phyloP scores from a whole-genome alignment of 495 filamentous ascomycete species.

The Penicillium goetzii region DNA sequence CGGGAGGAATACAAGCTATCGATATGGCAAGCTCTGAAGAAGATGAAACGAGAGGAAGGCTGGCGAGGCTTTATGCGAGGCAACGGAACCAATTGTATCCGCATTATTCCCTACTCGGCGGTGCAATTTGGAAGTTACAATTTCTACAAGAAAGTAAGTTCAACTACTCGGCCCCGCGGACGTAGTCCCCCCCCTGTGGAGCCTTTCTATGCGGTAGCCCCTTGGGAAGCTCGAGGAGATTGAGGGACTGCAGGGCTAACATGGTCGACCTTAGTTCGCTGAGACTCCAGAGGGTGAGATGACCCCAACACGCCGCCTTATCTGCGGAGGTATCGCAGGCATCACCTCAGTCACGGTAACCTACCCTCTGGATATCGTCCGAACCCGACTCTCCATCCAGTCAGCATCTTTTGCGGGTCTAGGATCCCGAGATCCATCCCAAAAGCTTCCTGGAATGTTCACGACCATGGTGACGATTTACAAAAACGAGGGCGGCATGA shows the following conservation, averaged over 20 bases:
- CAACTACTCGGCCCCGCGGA: not conserved
- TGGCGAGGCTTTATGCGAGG: conserved; percentile 96
- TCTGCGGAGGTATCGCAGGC: conserved; percentile 87
- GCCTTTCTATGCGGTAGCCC: not conserved
- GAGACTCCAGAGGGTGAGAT: conserved; percentile 73
- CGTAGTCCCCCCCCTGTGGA: too few relatives aligned
- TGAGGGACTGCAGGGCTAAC: not conserved
- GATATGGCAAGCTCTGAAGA: conserved; percentile 81
- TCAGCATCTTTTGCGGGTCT: conserved; percentile 90
- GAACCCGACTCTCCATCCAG: conserved; percentile 93
- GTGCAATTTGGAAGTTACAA: conserved; percentile 98
- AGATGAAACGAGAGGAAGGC: conserved; percentile 97
- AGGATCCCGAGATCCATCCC: conserved; percentile 42
- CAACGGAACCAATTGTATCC: conserved; percentile 97
- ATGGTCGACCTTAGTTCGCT: conserved; percentile 60
- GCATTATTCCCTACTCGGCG: conserved; percentile 96
- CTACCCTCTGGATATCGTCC: conserved; percentile 92
- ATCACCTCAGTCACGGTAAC: conserved; percentile 87
- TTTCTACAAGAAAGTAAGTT: conserved; percentile 87
- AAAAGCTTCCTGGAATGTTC: conserved; percentile 91
- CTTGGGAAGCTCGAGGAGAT: not conserved
- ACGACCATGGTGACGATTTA: conserved; percentile 81
- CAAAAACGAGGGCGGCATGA: conserved; percentile 82
- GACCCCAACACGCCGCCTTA: conserved; percentile 67
- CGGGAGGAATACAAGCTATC: conserved; percentile 89